These are phyloP conservation scores for Pueraria montana DNA, from an alignment of 306 rosid genomes.

Conservation along the genomic window DNA sequence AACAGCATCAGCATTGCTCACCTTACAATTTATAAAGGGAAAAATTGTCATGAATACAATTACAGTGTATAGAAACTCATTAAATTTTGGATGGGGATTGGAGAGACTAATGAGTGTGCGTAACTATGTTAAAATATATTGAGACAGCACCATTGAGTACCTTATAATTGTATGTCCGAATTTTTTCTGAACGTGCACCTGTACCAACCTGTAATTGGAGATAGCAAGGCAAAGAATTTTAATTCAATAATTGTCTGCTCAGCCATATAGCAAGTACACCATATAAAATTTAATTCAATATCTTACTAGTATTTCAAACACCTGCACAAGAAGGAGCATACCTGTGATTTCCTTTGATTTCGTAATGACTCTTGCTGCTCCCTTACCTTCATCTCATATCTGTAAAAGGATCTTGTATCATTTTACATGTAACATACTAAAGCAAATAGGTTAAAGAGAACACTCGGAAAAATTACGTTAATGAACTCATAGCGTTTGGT, in stretches of 20 bases:
- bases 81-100: background rate
- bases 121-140: slow-evolving; percentile 31
- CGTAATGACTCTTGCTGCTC: slow-evolving; percentile 92
- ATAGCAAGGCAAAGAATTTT: slow-evolving; percentile 32
- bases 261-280: slow-evolving; percentile 28
- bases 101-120: background rate
- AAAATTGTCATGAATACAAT: no score
- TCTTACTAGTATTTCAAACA: slow-evolving; percentile 31
- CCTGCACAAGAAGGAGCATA: slow-evolving; percentile 46
- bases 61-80: no score
- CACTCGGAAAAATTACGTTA: slow-evolving; percentile 10
- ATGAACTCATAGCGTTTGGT: slow-evolving; percentile 23
- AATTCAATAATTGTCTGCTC: slow-evolving; percentile 20
- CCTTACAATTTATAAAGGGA: no score
- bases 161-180: slow-evolving; percentile 92
- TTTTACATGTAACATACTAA: slow-evolving; percentile 37
- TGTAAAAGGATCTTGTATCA: slow-evolving; percentile 54
- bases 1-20: no score
- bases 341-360: slow-evolving; percentile 87
- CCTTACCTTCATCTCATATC: slow-evolving; percentile 91
- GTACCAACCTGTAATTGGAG: slow-evolving; percentile 84
- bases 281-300: slow-evolving; percentile 32
- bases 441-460: slow-evolving; percentile 38
- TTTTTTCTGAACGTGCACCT: slow-evolving; percentile 96
- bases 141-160: slow-evolving; percentile 55